Evolutionary conservation across 2,329 filamentous ascomycete species (phyloP).

Genomic region (Aschersonia sp.): DNA sequence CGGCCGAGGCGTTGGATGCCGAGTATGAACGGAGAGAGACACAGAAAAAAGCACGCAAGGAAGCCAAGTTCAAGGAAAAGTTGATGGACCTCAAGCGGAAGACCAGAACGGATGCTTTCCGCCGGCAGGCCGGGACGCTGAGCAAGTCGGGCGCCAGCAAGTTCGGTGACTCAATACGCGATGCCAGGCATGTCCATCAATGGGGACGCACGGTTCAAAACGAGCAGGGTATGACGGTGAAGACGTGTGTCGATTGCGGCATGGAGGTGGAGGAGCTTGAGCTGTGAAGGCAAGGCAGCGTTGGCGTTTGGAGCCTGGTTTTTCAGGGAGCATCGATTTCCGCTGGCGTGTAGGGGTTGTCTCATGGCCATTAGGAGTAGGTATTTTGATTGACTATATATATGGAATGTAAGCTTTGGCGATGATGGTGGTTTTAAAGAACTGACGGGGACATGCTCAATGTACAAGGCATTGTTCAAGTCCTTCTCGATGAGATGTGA

Average conservation of each 20-base stretch:
- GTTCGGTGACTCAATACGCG: slow-evolving; percentile 67
- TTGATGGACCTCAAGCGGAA: slow-evolving; percentile 83
- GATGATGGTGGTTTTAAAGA: no score
- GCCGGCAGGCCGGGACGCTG: slow-evolving; percentile 50
- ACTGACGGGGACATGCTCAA: no score
- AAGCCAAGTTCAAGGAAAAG: slow-evolving; percentile 84
- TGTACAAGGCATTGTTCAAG: no score
- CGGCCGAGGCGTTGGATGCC: slow-evolving; percentile 67
- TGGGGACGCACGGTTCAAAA: slow-evolving; percentile 62
- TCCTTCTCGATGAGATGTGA: no score
- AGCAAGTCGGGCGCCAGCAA: slow-evolving; percentile 35
- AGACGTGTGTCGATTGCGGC: slow-evolving; percentile 63
- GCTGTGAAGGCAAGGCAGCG: slow-evolving; percentile 24
- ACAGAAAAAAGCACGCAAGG: slow-evolving; percentile 74
- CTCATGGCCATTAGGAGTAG: no score
- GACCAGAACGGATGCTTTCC: slow-evolving; percentile 81
- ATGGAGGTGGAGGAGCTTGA: slow-evolving; percentile 70
- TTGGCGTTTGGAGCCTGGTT: neutral
- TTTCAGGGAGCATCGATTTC: no score
- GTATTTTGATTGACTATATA: no score
- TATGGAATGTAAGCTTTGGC: no score
- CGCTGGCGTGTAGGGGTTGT: no score
- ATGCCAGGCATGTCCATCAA: slow-evolving; percentile 72
- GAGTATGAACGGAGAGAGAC: slow-evolving; percentile 71
- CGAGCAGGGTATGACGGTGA: slow-evolving; percentile 61